A percentile compares a stretch with the other conserved stretches of the same genome.
These are phyloP conservation scores for Pythium myriotylum DNA, from an alignment of 352 stramenopile genomes.

Conservation along the genomic window DNA sequence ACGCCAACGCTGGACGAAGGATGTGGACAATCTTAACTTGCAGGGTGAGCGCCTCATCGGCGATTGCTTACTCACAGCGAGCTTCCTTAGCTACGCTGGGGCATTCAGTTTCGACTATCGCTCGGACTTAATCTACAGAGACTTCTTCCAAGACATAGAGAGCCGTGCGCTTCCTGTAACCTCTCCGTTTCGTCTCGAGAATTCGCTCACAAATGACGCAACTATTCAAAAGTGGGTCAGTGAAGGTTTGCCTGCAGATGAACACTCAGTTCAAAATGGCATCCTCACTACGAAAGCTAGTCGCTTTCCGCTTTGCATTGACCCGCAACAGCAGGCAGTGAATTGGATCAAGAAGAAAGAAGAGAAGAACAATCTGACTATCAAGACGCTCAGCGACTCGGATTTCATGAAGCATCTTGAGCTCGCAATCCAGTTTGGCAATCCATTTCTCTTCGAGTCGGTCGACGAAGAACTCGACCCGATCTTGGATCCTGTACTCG, in stretches of 20 bases:
- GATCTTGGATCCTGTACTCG: slow-evolving; percentile 93
- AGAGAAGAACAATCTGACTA: slow-evolving; percentile 91
- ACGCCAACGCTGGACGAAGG: slow-evolving; percentile 91
- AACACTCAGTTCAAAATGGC: slow-evolving; percentile 95
- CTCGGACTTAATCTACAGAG: slow-evolving; percentile 86
- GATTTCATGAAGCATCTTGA: slow-evolving; percentile 97
- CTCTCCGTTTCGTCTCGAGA: slow-evolving; percentile 87
- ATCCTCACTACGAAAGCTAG: slow-evolving; percentile 94
- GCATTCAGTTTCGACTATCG: slow-evolving; percentile 93
- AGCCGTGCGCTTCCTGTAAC: slow-evolving; percentile 82
- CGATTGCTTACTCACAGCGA: slow-evolving; percentile 90
- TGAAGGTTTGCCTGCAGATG: slow-evolving; percentile 92
- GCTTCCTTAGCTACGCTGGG: slow-evolving; percentile 90
- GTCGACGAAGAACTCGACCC: slow-evolving; percentile 95
- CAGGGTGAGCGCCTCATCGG: slow-evolving; percentile 88
- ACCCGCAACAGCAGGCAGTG: slow-evolving; percentile 95
- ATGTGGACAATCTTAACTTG: slow-evolving; percentile 86
- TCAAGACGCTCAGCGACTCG: slow-evolving; percentile 92
- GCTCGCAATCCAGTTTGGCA: slow-evolving; percentile 94
- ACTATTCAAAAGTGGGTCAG: slow-evolving; percentile 95
- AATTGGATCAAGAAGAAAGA: slow-evolving; percentile 97
- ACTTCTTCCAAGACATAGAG: slow-evolving; percentile 88
- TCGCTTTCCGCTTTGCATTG: slow-evolving; percentile 95
- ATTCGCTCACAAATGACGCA: slow-evolving; percentile 91
- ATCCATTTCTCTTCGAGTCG: slow-evolving; percentile 95